These are phyloP conservation scores for Eimeria praecox DNA, from an alignment of 169 alveolate species.

Conservation along the genomic window DNA sequence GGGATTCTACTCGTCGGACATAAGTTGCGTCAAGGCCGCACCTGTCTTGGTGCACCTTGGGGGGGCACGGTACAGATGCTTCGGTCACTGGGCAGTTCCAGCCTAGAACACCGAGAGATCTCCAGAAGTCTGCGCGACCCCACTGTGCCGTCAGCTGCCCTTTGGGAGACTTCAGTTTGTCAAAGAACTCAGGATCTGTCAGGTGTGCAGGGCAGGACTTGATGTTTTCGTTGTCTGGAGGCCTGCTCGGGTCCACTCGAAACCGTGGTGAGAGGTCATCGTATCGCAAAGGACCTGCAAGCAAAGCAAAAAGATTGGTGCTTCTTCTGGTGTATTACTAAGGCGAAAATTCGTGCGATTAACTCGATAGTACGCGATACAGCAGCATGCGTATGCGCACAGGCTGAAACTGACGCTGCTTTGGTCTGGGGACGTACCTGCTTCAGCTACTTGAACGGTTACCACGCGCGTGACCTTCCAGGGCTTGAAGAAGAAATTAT, in stretches of 20 bases:
- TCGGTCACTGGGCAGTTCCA: constrained; percentile 49
- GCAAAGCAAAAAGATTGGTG: neutral
- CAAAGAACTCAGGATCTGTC: constrained; percentile 39
- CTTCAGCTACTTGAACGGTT: constrained; percentile 29
- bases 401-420: neutral
- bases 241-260: constrained; percentile 44
- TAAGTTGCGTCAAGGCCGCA: constrained; percentile 66
- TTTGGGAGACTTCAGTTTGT: constrained; percentile 29
- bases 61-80: constrained; percentile 44
- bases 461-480: constrained; percentile 75
- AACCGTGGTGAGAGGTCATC: constrained; percentile 47
- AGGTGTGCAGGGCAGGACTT: constrained; percentile 32
- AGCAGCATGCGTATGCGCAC: neutral
- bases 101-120: constrained; percentile 1
- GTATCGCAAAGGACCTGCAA: constrained; percentile 56
- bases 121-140: constrained; percentile 33
- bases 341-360: no score
- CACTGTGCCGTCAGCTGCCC: constrained; percentile 65
- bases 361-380: neutral
- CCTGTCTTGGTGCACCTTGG: constrained; percentile 35
- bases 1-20: constrained; percentile 44
- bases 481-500: constrained; percentile 63
- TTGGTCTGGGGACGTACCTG: constrained; percentile 3
- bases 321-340: neutral
- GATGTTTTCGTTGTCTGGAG: neutral